These are phyloP conservation scores for Linderina pennispora DNA, from an alignment of 192 early-diverging fungal species.

Conservation along the genomic window DNA sequence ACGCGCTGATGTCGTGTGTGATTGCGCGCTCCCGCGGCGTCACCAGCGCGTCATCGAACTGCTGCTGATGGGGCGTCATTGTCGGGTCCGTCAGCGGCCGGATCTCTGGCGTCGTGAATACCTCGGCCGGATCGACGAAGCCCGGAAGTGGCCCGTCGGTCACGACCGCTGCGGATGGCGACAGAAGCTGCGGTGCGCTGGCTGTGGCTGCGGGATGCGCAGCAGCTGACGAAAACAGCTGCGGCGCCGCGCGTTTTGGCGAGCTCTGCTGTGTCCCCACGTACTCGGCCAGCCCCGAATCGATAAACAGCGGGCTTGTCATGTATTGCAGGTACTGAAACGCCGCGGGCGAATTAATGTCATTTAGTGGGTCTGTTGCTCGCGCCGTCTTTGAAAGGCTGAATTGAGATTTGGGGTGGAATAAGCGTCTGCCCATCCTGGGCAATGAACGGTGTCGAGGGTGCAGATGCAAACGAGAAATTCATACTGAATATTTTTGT, in stretches of 20 bases:
- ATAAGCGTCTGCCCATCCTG: conserved; percentile 25
- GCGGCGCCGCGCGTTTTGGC: conserved; percentile 2
- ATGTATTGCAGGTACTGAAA: conserved; percentile 39
- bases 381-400: conserved; percentile 13
- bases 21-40: conserved; percentile 1
- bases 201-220: conserved; percentile 3
- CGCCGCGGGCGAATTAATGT: conserved; percentile 34
- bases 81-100: conserved; percentile 15
- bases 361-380: conserved; percentile 36
- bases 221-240: conserved; percentile 2
- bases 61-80: conserved; percentile 25
- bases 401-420: conserved; percentile 8
- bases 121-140: conserved; percentile 33
- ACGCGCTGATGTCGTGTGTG: conserved; percentile 7
- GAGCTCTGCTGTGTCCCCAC: conserved; percentile 1
- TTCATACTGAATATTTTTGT: conserved; percentile 44
- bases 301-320: conserved; percentile 28
- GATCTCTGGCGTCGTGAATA: conserved; percentile 39
- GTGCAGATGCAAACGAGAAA: conserved; percentile 48
- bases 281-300: too few relatives aligned
- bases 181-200: conserved; percentile 4
- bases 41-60: conserved; percentile 27
- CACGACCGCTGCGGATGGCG: too few relatives aligned
- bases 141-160: conserved; percentile 14
- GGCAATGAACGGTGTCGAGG: conserved; percentile 44